phyloP scores from a whole-genome alignment of 495 filamentous ascomycete genomes.

The Penicillium psychrofluorescens region DNA sequence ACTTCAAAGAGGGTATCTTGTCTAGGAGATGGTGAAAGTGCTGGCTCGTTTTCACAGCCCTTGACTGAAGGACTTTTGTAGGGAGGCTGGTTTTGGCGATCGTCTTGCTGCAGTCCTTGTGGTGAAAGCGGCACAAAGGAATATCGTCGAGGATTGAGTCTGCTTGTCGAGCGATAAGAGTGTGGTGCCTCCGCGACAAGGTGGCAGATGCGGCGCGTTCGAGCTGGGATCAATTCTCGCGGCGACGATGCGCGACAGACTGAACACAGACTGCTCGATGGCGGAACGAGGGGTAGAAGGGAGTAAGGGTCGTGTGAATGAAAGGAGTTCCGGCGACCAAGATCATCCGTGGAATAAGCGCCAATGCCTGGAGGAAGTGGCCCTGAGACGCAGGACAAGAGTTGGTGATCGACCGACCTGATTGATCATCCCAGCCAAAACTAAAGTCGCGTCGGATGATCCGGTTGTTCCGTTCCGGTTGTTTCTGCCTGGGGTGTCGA shows the following conservation, averaged over 20 bases:
- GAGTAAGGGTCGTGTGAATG: not conserved
- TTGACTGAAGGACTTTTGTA: too few relatives aligned
- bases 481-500: too few relatives aligned
- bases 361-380: conserved; percentile 15
- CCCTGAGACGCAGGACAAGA: conserved; percentile 15
- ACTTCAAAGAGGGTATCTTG: too few relatives aligned
- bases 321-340: conserved; percentile 1
- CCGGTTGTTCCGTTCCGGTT: too few relatives aligned
- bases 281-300: not conserved
- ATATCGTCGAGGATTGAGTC: too few relatives aligned
- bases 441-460: too few relatives aligned
- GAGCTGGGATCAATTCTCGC: not conserved
- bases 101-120: too few relatives aligned
- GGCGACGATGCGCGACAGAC: conserved; percentile 11
- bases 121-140: not conserved
- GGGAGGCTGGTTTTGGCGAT: too few relatives aligned
- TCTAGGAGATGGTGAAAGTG: too few relatives aligned
- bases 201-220: conserved; percentile 6
- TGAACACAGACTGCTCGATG: not conserved
- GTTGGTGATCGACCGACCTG: conserved; percentile 19
- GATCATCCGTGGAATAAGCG: conserved; percentile 3
- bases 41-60: too few relatives aligned
- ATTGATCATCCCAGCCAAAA: conserved; percentile 18
- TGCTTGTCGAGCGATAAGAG: not conserved
- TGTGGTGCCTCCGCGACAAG: not conserved